Percentiles rank a stretch among this genome's conserved stretches.
These are phyloP conservation scores for Irpex sp. DNA, from an alignment of 1,284 basidiomycete species.

Conservation along the genomic window DNA sequence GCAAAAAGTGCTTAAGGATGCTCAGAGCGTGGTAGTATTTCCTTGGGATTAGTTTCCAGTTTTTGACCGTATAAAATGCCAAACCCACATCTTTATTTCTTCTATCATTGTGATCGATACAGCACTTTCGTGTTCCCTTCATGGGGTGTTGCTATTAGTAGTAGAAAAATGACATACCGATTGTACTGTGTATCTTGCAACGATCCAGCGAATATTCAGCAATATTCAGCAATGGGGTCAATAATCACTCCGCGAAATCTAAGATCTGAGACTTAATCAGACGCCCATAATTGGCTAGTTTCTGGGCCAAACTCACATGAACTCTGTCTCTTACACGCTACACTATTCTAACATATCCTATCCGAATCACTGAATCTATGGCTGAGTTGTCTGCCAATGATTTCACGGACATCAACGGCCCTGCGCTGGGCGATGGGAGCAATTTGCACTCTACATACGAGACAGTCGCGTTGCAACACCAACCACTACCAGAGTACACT, in stretches of 20 bases:
- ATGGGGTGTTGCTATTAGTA: not conserved
- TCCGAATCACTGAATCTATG: not conserved
- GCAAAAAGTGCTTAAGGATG: not conserved
- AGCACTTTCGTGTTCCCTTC: not conserved
- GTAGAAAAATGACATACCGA: not conserved
- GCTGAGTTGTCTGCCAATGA: not conserved
- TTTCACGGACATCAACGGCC: not conserved
- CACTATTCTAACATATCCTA: not conserved
- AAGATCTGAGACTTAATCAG: not conserved
- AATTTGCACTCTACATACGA: not conserved
- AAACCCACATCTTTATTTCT: not conserved
- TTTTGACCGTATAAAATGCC: not conserved
- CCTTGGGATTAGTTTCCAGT: not conserved
- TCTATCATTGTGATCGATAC: not conserved
- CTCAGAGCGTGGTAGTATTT: not conserved
- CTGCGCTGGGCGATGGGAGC: not conserved
- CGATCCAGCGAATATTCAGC: no score
- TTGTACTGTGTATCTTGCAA: not conserved
- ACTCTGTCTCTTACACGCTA: not conserved
- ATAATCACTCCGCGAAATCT: not conserved
- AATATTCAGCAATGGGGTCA: no score
- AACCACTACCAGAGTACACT: conserved; percentile 10
- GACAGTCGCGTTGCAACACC: not conserved
- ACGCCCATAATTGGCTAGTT: not conserved
- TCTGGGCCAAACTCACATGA: no score